Evolutionary conservation across 106 monocot species (phyloP).

Genomic region (Iris macrosiphon): DNA sequence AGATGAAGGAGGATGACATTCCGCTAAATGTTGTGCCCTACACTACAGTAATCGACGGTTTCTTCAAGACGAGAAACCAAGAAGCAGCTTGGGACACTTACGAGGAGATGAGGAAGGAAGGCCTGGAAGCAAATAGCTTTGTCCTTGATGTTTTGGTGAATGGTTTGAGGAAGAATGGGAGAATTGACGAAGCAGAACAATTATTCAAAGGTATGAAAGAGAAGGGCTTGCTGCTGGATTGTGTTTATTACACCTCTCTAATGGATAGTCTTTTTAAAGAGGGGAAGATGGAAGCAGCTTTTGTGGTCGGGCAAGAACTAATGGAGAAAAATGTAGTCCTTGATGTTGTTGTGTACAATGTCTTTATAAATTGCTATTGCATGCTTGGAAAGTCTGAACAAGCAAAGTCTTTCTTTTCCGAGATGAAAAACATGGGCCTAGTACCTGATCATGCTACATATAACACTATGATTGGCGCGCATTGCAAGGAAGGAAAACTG

Average conservation of each 20-base stretch:
- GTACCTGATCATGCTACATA: constrained; percentile 67
- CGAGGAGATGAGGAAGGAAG: constrained; percentile 46
- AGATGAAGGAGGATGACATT: constrained; percentile 59
- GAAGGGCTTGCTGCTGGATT: constrained; percentile 45
- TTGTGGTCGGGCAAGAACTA: constrained; percentile 55
- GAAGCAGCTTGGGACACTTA: constrained; percentile 58
- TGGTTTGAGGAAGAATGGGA: constrained; percentile 71
- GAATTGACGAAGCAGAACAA: constrained; percentile 49
- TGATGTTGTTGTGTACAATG: constrained; percentile 79
- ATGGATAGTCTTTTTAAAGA: constrained; percentile 82
- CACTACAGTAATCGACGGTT: constrained; percentile 49
- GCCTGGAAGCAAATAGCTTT: constrained; percentile 48
- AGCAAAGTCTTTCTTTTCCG: constrained; percentile 43
- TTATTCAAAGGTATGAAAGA: constrained; percentile 43
- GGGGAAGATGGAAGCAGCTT: constrained; percentile 56
- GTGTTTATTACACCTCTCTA: constrained; percentile 79
- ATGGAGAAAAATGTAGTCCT: constrained; percentile 38
- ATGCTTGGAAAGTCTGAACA: constrained; percentile 53
- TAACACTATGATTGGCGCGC: constrained; percentile 62
- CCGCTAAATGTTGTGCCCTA: constrained; percentile 61
- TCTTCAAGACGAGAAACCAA: constrained; percentile 59
- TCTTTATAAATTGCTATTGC: constrained; percentile 74
- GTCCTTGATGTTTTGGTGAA: constrained; percentile 61
- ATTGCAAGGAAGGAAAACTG: constrained; percentile 48
- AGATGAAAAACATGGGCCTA: constrained; percentile 59